Evolutionary conservation across 2,329 filamentous ascomycete species (phyloP), one percentile per base, ranked within the genome.

Genomic region (Chrysoporthe cubensis): DNA sequence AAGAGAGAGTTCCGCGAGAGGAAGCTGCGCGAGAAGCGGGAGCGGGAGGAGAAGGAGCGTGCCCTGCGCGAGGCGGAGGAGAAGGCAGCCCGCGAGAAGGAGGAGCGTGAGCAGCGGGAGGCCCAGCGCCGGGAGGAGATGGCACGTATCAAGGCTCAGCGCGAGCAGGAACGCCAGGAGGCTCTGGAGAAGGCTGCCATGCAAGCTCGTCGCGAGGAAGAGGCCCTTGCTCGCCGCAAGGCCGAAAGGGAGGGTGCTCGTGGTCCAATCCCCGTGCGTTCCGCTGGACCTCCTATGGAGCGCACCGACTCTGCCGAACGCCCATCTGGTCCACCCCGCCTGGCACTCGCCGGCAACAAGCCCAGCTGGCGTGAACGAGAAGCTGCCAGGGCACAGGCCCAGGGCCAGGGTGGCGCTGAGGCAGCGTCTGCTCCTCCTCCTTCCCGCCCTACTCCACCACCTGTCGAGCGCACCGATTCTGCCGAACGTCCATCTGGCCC

Each of bases 1-100:
- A 90, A 94, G 81, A 95, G 93, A 86, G 94, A 97, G 79, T 89
- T 92, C 76, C 90, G 92, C 74, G 95, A 97, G 77, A 88, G 89
- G 73, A 90, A 91, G 79, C 87, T 92, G 66, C 89, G 91, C 66
- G 94, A 97, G 87, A 93, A 90, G 83, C 87, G 88, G 67, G 93
- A 96, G 81, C 88, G 86, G 62, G 94, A 97, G 79, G 94, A 96
- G 79, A 89, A 89, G 76, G 94, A 97, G 82, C 88, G 90, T 66
- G 86, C 87, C 71, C 84, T 90, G 67, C 87, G 86, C 69, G 96
- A 98, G 79, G 93, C 96, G 74, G 93, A 96, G 79, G 95, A 97
- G 85, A 90, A 91, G 72, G 86, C 87, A 70, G 87, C 87, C 64
- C 87, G 84, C 67, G 96, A 98, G 80, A 95, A 93, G 79, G 92